Conservation (phyloP, 1,284 basidiomycete genomes). For the Ceratobasidium theobromae region DNA sequence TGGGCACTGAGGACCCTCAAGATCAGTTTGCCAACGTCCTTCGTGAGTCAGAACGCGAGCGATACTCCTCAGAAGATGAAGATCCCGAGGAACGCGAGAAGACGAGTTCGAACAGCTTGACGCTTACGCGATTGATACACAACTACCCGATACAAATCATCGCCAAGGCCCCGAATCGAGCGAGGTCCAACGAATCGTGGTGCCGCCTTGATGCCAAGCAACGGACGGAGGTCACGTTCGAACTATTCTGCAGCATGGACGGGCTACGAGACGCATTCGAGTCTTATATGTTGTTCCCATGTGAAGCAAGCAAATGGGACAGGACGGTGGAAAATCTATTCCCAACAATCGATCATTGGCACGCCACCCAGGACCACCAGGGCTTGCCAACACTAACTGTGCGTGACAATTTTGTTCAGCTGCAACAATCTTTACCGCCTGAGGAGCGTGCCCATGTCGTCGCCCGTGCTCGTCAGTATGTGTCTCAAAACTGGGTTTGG, state of each 20-base stretch:
- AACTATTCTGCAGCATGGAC: not conserved
- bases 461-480: not conserved
- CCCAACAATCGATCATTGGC: not conserved
- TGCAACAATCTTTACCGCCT: too few species aligned
- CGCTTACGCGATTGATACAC: not conserved
- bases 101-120: not conserved
- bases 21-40: not conserved
- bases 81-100: not conserved
- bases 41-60: not conserved
- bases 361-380: not conserved
- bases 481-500: constrained; percentile 3
- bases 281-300: not conserved
- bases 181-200: not conserved
- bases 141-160: constrained; percentile 8
- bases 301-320: not conserved
- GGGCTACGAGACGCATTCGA: not conserved
- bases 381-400: not conserved
- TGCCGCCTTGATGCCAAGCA: not conserved
- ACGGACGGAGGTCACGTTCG: not conserved
- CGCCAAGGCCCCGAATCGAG: constrained; percentile 3
- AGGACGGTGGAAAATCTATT: not conserved
- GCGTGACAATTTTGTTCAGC: not conserved
- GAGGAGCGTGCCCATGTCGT: too few species aligned
- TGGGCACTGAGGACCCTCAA: not conserved
- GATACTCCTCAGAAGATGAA: not conserved